Base-by-base conservation (phyloP, 148 eudicot genomes). In the Cornus controversa region DNA sequence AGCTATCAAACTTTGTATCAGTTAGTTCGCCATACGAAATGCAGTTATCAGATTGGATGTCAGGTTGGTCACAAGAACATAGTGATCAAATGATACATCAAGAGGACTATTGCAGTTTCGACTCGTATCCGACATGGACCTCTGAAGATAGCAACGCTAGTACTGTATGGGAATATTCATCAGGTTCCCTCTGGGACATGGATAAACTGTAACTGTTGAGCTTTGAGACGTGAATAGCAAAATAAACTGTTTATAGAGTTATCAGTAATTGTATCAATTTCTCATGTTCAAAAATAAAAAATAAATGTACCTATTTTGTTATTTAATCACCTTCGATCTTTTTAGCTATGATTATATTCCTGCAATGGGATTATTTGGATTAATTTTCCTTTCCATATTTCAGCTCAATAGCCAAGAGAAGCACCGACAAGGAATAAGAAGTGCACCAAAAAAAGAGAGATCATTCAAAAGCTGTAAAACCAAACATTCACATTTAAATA, bases 41-140 rank as follows among this genome's bases (percentile, higher is more conserved):
- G 29, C 81, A 81, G 42, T 13, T 85, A 73, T 78, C 81, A 9
- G 85, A 86, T 22, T 87, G 87, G 93, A 72, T 85, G 47, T 79
- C 77, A 37, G n/a, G 45, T 47, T 42, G 70, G 75, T 76, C 79
- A 16, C 25, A 11, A 18, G 83, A 74, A 66, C 20, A 50, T 72
- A 75, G 60, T 63, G 78, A 69, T 40, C 45, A 40, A 3, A 18
- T 79, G 71, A 22, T 24, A 27, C 67, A 73, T 72, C 70, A 60
- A 16, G 53, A 29, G 70, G 70, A 29, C 14, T 9, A 53, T 26
- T 66, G 78, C 73, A 27, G 77, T 71, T 64, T 54, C 23, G 77
- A 82, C 15, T 57, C 75, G 1, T 34, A 75, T 45, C 74, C 66
- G 29, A 29, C 27, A 45, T 80, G 71, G 78, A 69, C 66, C 63